phyloP scores from a whole-genome alignment of 2,329 filamentous ascomycete genomes.

The Waltergamsia citrina region DNA sequence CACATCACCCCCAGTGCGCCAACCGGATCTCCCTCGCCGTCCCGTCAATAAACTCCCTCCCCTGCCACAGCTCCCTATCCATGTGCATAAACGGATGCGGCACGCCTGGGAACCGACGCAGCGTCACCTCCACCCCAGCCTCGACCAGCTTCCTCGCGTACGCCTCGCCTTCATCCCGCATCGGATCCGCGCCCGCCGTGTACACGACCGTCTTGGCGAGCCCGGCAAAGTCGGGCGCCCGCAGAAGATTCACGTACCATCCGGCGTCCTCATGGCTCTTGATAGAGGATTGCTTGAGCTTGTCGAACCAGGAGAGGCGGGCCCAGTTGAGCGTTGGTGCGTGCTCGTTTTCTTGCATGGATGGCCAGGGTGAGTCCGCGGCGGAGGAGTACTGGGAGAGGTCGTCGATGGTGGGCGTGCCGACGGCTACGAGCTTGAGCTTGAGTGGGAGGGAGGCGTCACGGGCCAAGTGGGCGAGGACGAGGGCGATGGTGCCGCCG shows the following conservation, averaged over 20 bases:
- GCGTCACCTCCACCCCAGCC: conserved; percentile 32
- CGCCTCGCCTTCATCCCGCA: conserved; percentile 38
- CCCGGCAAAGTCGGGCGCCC: conserved; percentile 20
- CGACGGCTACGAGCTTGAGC: conserved; percentile 24
- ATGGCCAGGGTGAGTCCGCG: conserved; percentile 26
- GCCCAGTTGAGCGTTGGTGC: conserved; percentile 33
- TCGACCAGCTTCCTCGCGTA: conserved; percentile 31
- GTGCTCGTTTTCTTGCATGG: conserved; percentile 29
- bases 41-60: conserved; percentile 20
- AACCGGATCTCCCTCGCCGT: conserved; percentile 20
- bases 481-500: conserved; percentile 28
- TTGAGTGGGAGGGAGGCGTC: conserved; percentile 25
- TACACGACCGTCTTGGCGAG: conserved; percentile 28
- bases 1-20: conserved; percentile 13
- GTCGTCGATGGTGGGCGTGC: conserved; percentile 30
- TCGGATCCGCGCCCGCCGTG: conserved; percentile 31
- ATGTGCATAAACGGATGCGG: conserved; percentile 42
- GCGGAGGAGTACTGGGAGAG: conserved; percentile 23
- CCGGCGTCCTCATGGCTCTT: conserved; percentile 6
- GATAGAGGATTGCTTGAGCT: conserved; percentile 19
- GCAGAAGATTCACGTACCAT: conserved; percentile 21
- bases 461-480: conserved; percentile 27
- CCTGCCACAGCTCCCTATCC: conserved; percentile 27
- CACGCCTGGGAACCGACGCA: conserved; percentile 34
- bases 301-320: conserved; percentile 29